A percentile compares a stretch with the other conserved stretches of the same genome.
phyloP scores from a whole-genome alignment of 1,139 yeast genomes.

The Yamadazyma diospyri region DNA sequence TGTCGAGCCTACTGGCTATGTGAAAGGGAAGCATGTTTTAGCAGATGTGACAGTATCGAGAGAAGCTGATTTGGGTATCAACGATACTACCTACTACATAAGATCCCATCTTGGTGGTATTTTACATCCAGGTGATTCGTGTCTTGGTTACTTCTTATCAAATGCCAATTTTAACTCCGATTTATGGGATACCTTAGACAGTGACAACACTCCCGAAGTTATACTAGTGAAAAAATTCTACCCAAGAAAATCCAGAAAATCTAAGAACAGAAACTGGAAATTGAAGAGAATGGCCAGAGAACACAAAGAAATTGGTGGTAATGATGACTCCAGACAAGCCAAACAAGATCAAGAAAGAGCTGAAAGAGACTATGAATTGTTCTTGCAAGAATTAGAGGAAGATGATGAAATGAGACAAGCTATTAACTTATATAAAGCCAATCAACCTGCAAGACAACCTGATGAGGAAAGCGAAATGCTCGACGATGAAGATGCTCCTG shows the following conservation, averaged over 20 bases:
- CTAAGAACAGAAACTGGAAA: slow-evolving; percentile 88
- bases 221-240: slow-evolving; percentile 88
- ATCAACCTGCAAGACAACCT: slow-evolving; percentile 27
- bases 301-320: slow-evolving; percentile 81
- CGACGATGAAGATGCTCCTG: slow-evolving; percentile 73
- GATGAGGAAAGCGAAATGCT: slow-evolving; percentile 38
- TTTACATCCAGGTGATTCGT: slow-evolving; percentile 94
- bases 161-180: slow-evolving; percentile 87
- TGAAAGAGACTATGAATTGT: slow-evolving; percentile 90
- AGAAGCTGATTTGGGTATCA: slow-evolving; percentile 78
- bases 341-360: slow-evolving; percentile 89
- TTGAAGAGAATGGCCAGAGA: slow-evolving; percentile 98
- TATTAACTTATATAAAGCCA: slow-evolving; percentile 79
- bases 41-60: slow-evolving; percentile 92
- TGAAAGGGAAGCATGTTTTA: slow-evolving; percentile 75
- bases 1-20: slow-evolving; percentile 87
- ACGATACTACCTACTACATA: slow-evolving; percentile 75
- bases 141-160: slow-evolving; percentile 79
- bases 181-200: slow-evolving; percentile 70
- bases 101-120: slow-evolving; percentile 92
- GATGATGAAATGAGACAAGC: slow-evolving; percentile 92
- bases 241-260: slow-evolving; percentile 71
- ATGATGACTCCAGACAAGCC: slow-evolving; percentile 72
- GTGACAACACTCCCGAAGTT: slow-evolving; percentile 77
- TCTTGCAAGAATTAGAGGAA: slow-evolving; percentile 96